These are phyloP conservation scores for Camelina sativa DNA, from an alignment of 345 rosid species.

Conservation along the genomic window DNA sequence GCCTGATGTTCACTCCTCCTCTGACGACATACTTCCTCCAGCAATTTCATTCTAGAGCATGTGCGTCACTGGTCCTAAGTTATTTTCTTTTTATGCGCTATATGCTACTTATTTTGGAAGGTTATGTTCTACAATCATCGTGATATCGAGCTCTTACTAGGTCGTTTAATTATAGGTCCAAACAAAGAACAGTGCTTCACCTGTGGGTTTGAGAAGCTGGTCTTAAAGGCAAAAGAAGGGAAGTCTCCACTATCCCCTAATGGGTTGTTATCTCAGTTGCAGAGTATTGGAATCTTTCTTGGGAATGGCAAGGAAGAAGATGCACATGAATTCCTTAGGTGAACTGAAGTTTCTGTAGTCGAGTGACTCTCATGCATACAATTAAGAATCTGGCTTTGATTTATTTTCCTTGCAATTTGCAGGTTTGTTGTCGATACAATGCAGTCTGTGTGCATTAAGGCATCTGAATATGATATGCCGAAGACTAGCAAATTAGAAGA, in stretches of 20 bases:
- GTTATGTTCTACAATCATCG: constrained; percentile 15
- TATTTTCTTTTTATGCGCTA: constrained; percentile 18
- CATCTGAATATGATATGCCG: constrained; percentile 51
- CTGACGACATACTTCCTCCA: constrained; percentile 83
- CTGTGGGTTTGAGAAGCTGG: constrained; percentile 80
- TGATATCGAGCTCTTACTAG: constrained; percentile 17
- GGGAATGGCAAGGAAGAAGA: constrained; percentile 94
- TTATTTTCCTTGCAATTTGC: constrained; percentile 34
- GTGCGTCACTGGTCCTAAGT: constrained; percentile 52
- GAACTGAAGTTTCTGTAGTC: constrained; percentile 30
- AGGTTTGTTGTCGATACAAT: constrained; percentile 89
- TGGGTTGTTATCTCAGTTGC: constrained; percentile 72
- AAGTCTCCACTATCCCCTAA: constrained; percentile 74
- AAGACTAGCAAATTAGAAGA: constrained; percentile 66
- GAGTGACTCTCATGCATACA: constrained; percentile 11
- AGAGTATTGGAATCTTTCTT: constrained; percentile 71
- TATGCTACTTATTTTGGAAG: constrained; percentile 26
- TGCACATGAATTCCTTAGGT: constrained; percentile 99
- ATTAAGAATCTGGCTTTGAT: constrained; percentile 10
- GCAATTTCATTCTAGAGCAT: constrained; percentile 78
- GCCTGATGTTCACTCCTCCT: constrained; percentile 94
- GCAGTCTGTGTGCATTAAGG: constrained; percentile 87
- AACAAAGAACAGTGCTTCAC: constrained; percentile 85
- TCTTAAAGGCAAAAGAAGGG: constrained; percentile 74
- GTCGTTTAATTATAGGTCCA: constrained; percentile 57